These are phyloP conservation scores for Suillus clintonianus DNA, from an alignment of 768 basidiomycete genomes.

Conservation along the genomic window DNA sequence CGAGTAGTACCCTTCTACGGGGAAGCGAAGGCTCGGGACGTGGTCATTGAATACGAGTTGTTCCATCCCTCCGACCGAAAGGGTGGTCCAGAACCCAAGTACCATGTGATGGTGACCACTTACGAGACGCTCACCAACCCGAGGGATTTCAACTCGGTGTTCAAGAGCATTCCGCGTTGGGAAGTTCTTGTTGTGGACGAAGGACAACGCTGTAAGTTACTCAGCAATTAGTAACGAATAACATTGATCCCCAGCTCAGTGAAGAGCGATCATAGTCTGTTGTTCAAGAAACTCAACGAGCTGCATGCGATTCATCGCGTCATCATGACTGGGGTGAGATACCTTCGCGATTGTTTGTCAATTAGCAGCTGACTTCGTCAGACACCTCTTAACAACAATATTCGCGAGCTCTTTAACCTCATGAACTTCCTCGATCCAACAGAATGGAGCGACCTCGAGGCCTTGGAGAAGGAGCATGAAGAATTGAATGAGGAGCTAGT, in stretches of 20 bases:
- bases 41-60: slow-evolving; percentile 83
- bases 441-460: slow-evolving; percentile 76
- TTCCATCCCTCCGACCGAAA: slow-evolving; percentile 50
- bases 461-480: slow-evolving; percentile 71
- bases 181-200: slow-evolving; percentile 94
- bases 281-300: slow-evolving; percentile 83
- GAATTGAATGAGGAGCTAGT: slow-evolving; percentile 80
- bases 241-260: slow-evolving; percentile 45
- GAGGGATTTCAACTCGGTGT: slow-evolving; percentile 72
- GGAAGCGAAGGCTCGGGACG: slow-evolving; percentile 74
- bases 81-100: slow-evolving; percentile 59
- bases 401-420: slow-evolving; percentile 93
- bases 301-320: slow-evolving; percentile 78
- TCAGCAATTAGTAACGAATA: not conserved
- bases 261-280: slow-evolving; percentile 76
- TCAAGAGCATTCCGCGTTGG: slow-evolving; percentile 87
- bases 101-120: slow-evolving; percentile 90
- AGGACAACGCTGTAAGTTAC: slow-evolving; percentile 77
- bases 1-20: slow-evolving; percentile 86
- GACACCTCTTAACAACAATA: slow-evolving; percentile 97
- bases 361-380: slow-evolving; percentile 24
- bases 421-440: slow-evolving; percentile 91
- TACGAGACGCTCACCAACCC: slow-evolving; percentile 79
- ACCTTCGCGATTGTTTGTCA: not conserved
- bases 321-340: slow-evolving; percentile 82